Conservation (phyloP, 2,329 filamentous ascomycete genomes). For the Daldinia sp. region DNA sequence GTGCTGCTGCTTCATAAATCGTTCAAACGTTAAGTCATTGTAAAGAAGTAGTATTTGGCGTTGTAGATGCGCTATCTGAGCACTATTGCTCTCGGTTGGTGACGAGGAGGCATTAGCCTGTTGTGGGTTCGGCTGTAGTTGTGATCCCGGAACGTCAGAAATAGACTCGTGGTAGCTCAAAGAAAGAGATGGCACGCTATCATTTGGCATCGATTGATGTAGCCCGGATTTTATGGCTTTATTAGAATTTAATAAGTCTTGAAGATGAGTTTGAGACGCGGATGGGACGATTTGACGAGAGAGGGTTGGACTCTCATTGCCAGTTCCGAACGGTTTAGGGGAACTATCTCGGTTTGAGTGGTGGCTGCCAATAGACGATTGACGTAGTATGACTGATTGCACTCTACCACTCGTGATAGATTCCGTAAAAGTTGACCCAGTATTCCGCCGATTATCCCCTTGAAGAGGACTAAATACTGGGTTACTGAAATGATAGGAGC, state of each 20-base stretch:
- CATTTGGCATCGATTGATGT: slow-evolving; percentile 67
- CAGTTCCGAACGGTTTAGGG: slow-evolving; percentile 55
- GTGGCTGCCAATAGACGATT: slow-evolving; percentile 64
- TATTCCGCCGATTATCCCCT: slow-evolving; percentile 65
- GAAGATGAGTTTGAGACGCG: slow-evolving; percentile 66
- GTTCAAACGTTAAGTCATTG: slow-evolving; percentile 86
- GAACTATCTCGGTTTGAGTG: slow-evolving; percentile 63
- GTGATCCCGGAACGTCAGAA: slow-evolving; percentile 54
- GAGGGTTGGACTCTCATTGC: slow-evolving; percentile 72
- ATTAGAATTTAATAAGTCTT: slow-evolving; percentile 71
- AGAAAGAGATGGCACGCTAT: slow-evolving; percentile 67
- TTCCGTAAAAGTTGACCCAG: slow-evolving; percentile 63
- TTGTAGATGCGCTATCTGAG: slow-evolving; percentile 67
- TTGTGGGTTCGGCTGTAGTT: slow-evolving; percentile 49
- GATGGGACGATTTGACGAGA: slow-evolving; percentile 63
- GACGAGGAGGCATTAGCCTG: slow-evolving; percentile 49
- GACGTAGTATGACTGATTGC: slow-evolving; percentile 56
- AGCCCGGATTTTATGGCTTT: slow-evolving; percentile 68
- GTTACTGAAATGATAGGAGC: slow-evolving; percentile 48
- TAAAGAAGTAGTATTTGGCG: slow-evolving; percentile 80
- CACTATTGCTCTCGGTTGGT: slow-evolving; percentile 35
- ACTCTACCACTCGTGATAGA: slow-evolving; percentile 57
- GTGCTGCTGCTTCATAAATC: slow-evolving; percentile 86
- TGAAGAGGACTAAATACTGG: slow-evolving; percentile 44
- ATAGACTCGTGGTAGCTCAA: slow-evolving; percentile 64